Evolutionary conservation across 495 filamentous ascomycete species (phyloP), one percentile per base, ranked within the genome.

Genomic region (Ramalina peruviana): DNA sequence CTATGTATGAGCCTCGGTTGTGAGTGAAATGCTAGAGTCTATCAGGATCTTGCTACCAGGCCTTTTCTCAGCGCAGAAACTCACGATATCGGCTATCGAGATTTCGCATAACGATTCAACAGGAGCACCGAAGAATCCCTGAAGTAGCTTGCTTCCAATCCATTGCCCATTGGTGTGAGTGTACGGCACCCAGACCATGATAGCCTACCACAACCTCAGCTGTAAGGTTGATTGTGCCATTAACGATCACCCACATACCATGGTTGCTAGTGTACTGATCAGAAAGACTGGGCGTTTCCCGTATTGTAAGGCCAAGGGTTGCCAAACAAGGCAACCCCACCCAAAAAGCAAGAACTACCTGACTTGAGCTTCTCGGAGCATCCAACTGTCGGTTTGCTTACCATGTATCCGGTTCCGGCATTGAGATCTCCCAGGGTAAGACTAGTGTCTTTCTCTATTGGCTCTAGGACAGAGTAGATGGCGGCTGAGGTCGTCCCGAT

Each of bases 301-400:
- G 65, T 76, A 83, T 51, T 80, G 73, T 50, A 82, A 60, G 0
- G 80, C 76, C 41, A 82, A 71, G 0, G 80, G 79, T 60, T 85
- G 80, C 81, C 80, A 85, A 58, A 83, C 77, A 3, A 85, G 58
- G 48, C 79, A 68, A 0, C 78, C 77, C 78, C 75, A 82, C 4
- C 79, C 78, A 11, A 76, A 72, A 33, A 80, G 57, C 48, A 83
- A 57, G 50, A 81, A 80, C 54, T 60, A 17, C 0, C 6, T 25
- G 23, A 25, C 23, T 25, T 25, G 4, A 25, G 23, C 23, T 4
- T 25, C 23, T 25, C 23, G 6, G 23, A 4, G 23, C 23, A 25
- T 0, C 23, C 1, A 25, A 6, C 23, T 2, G 6, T 25, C 4
- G 23, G 4, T 25, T 4, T 25, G 3, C 6, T 25, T 25, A 25